phyloP scores from a whole-genome alignment of 2,329 filamentous ascomycete species.

The Ophiocordyceps sinensis region DNA sequence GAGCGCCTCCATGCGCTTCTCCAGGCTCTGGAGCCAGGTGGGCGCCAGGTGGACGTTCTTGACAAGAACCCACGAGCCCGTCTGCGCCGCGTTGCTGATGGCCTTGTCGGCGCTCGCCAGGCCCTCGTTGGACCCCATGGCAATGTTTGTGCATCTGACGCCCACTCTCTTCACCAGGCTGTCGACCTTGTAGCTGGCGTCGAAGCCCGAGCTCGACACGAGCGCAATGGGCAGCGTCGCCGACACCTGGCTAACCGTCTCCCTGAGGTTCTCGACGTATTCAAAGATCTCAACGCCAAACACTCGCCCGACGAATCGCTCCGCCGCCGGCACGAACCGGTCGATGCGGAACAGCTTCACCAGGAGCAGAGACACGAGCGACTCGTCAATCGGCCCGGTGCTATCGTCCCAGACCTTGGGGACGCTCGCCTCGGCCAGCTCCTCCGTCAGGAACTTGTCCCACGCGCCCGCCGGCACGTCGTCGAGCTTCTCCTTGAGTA shows the following conservation, averaged over 20 bases:
- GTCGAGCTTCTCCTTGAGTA: constrained; percentile 61
- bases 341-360: constrained; percentile 94
- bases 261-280: constrained; percentile 68
- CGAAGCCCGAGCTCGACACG: constrained; percentile 90
- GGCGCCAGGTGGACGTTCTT: constrained; percentile 98
- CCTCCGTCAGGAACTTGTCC: constrained; percentile 72
- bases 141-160: constrained; percentile 85
- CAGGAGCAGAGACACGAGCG: constrained; percentile 70
- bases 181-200: constrained; percentile 98
- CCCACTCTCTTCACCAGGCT: constrained; percentile 74
- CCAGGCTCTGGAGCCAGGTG: constrained; percentile 89
- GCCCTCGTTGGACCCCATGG: constrained; percentile 97
- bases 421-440: constrained; percentile 72
- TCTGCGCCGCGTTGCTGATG: constrained; percentile 79
- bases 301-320: constrained; percentile 75
- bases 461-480: constrained; percentile 49
- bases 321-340: constrained; percentile 81
- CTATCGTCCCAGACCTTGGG: constrained; percentile 58
- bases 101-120: constrained; percentile 89
- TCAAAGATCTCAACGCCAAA: constrained; percentile 78
- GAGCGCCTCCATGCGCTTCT: constrained; percentile 91
- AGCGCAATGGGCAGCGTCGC: constrained; percentile 78
- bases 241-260: constrained; percentile 72
- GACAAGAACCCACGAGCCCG: constrained; percentile 89
- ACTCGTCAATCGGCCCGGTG: constrained; percentile 54